Evolutionary conservation across 192 early-diverging fungal species (phyloP).

Genomic region (Entomortierella chlamydospora): DNA sequence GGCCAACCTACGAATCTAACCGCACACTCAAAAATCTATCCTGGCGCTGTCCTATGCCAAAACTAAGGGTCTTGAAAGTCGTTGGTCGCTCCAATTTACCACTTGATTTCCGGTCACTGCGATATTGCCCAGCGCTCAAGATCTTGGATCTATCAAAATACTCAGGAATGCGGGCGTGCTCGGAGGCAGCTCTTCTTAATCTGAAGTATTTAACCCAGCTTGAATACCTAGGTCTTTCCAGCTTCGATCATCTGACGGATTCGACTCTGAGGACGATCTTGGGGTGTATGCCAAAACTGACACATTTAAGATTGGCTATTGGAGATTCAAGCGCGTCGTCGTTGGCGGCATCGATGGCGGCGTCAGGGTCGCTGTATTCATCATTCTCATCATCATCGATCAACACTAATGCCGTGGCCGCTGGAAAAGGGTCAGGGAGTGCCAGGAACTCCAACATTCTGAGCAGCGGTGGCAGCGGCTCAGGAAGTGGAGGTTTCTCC

Average conservation of each 20-base stretch:
- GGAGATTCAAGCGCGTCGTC: slow-evolving; percentile 25
- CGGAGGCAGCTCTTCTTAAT: slow-evolving; percentile 32
- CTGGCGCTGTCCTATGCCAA: slow-evolving; percentile 31
- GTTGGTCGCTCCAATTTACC: slow-evolving; percentile 50
- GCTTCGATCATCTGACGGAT: slow-evolving; percentile 50
- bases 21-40: slow-evolving; percentile 10
- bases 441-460: neutral
- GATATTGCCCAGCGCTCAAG: slow-evolving; percentile 40
- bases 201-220: slow-evolving; percentile 35
- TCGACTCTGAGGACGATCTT: slow-evolving; percentile 43
- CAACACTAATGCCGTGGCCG: neutral
- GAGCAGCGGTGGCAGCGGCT: neutral
- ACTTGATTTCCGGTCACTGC: slow-evolving; percentile 41
- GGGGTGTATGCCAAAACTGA: slow-evolving; percentile 46
- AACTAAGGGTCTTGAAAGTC: slow-evolving; percentile 30
- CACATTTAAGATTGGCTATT: slow-evolving; percentile 40
- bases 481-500: neutral
- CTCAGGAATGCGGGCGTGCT: slow-evolving; percentile 42
- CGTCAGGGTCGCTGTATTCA: neutral
- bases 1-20: slow-evolving; percentile 35
- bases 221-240: slow-evolving; percentile 47
- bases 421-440: neutral
- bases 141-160: slow-evolving; percentile 49
- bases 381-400: neutral
- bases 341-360: neutral